These are phyloP conservation scores for Termitomyces sp. DNA, from an alignment of 768 basidiomycete species.

Conservation along the genomic window DNA sequence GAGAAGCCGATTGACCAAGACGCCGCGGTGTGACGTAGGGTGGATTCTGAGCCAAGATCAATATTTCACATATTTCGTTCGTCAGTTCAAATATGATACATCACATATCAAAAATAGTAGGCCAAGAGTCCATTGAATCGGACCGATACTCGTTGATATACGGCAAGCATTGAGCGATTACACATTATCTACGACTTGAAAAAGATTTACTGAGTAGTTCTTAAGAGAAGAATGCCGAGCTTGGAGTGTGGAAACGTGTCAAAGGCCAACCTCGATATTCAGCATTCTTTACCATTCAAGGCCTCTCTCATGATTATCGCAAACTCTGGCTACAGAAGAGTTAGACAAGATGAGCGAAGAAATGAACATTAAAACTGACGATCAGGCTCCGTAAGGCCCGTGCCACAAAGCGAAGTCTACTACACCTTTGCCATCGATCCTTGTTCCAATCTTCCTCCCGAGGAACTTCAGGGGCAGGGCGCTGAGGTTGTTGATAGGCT, in stretches of 20 bases:
- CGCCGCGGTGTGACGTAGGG: neutral
- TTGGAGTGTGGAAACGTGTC: neutral
- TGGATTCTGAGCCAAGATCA: neutral
- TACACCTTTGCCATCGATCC: neutral
- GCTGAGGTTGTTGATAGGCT: conserved; percentile 26
- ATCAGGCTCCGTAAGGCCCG: neutral
- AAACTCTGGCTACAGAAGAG: neutral
- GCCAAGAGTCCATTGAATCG: neutral
- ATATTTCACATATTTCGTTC: neutral
- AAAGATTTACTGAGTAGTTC: too few relatives aligned
- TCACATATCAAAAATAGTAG: neutral
- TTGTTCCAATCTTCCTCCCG: neutral
- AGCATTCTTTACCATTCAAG: neutral
- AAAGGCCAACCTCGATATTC: neutral
- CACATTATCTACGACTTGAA: neutral
- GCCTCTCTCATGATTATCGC: neutral
- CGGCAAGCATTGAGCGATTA: neutral
- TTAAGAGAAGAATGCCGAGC: neutral
- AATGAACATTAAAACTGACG: neutral
- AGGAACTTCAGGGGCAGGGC: neutral
- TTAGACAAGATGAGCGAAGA: neutral
- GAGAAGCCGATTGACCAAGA: neutral
- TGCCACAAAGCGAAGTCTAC: neutral
- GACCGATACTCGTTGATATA: neutral
- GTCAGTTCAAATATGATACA: neutral